These are phyloP conservation scores for Metschnikowia cerradonensis DNA, from an alignment of 805 yeast species.

Conservation along the genomic window DNA sequence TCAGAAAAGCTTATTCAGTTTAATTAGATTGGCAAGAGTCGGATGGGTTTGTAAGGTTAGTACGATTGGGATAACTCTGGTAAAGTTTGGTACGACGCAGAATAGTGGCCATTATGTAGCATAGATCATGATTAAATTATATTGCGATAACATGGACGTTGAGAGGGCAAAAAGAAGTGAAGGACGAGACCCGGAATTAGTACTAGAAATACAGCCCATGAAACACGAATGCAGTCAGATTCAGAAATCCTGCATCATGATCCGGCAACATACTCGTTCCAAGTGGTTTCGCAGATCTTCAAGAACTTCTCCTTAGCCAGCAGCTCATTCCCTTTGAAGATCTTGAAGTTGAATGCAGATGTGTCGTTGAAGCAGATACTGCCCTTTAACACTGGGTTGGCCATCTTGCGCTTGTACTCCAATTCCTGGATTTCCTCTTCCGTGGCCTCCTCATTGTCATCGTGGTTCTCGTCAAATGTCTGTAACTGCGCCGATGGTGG, in stretches of 20 bases:
- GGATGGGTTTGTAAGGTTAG: too few species aligned
- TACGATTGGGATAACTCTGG: too few species aligned
- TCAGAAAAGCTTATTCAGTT: too few species aligned
- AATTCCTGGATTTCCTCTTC: constrained; percentile 14
- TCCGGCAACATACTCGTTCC: constrained; percentile 32
- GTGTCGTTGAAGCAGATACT: constrained; percentile 15
- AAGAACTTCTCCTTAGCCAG: constrained; percentile 33
- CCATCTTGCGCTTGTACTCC: constrained; percentile 12
- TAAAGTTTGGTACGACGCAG: too few species aligned
- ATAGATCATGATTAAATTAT: neutral
- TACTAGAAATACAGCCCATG: neutral
- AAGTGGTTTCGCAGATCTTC: constrained; percentile 41
- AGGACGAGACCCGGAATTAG: neutral
- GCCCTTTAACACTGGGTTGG: constrained; percentile 10
- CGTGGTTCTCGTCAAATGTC: constrained; percentile 11
- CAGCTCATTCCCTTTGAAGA: constrained; percentile 14
- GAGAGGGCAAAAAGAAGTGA: neutral
- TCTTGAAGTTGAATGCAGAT: constrained; percentile 17
- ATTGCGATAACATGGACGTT: neutral
- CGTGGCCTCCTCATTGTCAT: constrained; percentile 12
- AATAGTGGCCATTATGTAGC: neutral
- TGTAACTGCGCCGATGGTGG: constrained; percentile 46
- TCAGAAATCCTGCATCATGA: neutral
- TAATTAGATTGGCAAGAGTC: too few species aligned
- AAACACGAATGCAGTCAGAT: neutral